phyloP scores from a whole-genome alignment of 345 rosid genomes.

The Sapria himalayana region DNA sequence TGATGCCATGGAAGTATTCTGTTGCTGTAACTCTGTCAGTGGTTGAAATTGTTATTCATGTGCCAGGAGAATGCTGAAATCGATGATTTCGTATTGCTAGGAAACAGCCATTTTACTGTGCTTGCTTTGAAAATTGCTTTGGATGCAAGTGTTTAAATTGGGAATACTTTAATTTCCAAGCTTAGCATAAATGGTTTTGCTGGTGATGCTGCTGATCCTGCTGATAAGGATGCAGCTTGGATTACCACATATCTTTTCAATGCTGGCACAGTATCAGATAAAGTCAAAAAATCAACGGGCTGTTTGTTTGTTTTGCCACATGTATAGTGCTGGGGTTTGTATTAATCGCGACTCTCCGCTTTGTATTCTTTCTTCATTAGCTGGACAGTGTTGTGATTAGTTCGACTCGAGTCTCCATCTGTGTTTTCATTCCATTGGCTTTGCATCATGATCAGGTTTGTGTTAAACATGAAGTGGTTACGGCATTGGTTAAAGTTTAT shows the following conservation, averaged over 20 bases:
- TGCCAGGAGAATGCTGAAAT: too few species aligned
- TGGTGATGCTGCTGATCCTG: slow-evolving; percentile 1
- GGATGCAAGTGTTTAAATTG: slow-evolving; percentile 29
- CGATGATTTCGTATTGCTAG: too few species aligned
- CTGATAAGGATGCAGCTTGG: slow-evolving; percentile 30
- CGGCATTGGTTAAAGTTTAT: slow-evolving; percentile 59
- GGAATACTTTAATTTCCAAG: slow-evolving; percentile 55
- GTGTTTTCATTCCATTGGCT: slow-evolving; percentile 48
- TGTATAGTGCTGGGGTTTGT: slow-evolving; percentile 29
- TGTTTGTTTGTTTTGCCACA: slow-evolving; percentile 23
- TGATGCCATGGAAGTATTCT: too few species aligned
- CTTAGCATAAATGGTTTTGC: slow-evolving; percentile 20
- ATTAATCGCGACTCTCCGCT: slow-evolving; percentile 58
- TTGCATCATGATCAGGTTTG: slow-evolving; percentile 29
- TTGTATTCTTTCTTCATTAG: slow-evolving; percentile 41
- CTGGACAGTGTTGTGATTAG: slow-evolving; percentile 15
- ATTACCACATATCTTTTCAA: slow-evolving; percentile 40
- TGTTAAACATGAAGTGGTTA: slow-evolving; percentile 36
- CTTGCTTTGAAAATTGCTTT: slow-evolving; percentile 42
- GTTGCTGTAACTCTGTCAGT: too few species aligned
- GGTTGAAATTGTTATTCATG: too few species aligned
- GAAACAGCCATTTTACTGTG: too few species aligned
- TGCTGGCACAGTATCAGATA: slow-evolving; percentile 45
- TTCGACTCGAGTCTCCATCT: slow-evolving; percentile 16
- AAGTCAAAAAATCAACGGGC: slow-evolving; percentile 25